Evolutionary conservation across 2,329 filamentous ascomycete species (phyloP).

Genomic region (Fusarium pseudoanthophilum): DNA sequence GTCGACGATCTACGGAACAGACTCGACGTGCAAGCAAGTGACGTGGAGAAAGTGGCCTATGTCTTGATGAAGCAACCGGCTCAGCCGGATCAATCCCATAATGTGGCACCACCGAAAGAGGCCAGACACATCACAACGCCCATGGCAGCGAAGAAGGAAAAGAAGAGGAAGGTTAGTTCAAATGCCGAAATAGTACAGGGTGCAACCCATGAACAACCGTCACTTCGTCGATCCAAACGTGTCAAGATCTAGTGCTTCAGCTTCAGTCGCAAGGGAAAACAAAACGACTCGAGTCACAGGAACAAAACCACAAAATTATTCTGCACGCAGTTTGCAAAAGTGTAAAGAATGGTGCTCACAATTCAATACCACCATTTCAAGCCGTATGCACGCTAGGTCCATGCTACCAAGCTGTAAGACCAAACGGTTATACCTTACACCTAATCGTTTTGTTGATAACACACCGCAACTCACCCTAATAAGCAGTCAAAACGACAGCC

Average conservation of each 20-base stretch:
- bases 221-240: constrained; percentile 42
- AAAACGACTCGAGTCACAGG: background rate
- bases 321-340: background rate
- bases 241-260: constrained; percentile 24
- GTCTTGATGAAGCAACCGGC: constrained; percentile 65
- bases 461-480: constrained; percentile 1
- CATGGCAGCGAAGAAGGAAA: constrained; percentile 8
- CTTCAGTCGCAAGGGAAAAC: background rate
- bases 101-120: constrained; percentile 9
- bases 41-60: constrained; percentile 77
- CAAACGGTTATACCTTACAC: background rate
- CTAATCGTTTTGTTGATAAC: constrained; percentile 2
- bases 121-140: constrained; percentile 11
- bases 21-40: constrained; percentile 66
- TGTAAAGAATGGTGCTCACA: background rate
- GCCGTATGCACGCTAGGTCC: background rate
- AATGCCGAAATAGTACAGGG: constrained; percentile 19
- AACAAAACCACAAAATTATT: background rate
- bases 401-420: background rate
- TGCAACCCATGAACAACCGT: constrained; percentile 20
- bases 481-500: constrained; percentile 3
- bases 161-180: constrained; percentile 39
- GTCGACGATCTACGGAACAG: constrained; percentile 57
- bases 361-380: background rate
- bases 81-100: constrained; percentile 6